Conservation (phyloP, 192 early-diverging fungal species). For the Thamnidium elegans region DNA sequence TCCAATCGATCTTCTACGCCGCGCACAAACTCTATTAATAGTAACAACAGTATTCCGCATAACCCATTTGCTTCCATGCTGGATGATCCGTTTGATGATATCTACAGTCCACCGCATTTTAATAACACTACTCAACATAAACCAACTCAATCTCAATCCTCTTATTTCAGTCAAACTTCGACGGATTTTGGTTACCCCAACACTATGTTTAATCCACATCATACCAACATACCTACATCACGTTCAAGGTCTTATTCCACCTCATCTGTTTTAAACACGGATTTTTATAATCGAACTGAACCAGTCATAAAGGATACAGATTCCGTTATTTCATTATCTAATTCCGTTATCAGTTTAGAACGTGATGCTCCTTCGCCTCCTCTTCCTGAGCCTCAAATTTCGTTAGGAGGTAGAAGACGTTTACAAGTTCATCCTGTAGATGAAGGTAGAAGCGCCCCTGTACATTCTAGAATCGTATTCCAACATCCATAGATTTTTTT, state of each 20-base stretch:
- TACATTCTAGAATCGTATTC: slow-evolving; percentile 8
- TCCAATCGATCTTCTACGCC: neutral
- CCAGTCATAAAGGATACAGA: no score
- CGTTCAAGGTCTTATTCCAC: no score
- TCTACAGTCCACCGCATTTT: neutral
- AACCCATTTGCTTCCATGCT: neutral
- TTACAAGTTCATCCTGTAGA: slow-evolving; percentile 9
- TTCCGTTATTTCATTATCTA: neutral
- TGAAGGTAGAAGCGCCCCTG: slow-evolving; percentile 18
- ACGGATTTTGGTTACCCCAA: neutral
- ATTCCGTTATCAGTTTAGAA: slow-evolving; percentile 23
- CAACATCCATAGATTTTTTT: neutral
- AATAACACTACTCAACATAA: slow-evolving; percentile 6
- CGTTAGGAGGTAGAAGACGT: slow-evolving; percentile 4
- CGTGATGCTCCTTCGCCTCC: neutral
- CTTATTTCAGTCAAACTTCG: slow-evolving; percentile 18
- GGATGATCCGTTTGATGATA: slow-evolving; percentile 27
- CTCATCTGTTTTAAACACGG: no score
- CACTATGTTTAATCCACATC: no score
- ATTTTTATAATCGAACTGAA: no score
- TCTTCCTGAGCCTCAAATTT: neutral
- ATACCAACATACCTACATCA: no score
- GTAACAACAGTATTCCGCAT: neutral
- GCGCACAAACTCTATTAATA: neutral
- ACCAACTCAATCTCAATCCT: slow-evolving; percentile 26